phyloP scores from a whole-genome alignment of 202 grass and related monocot genomes.

The Schoenoplectus tabernaemontani region DNA sequence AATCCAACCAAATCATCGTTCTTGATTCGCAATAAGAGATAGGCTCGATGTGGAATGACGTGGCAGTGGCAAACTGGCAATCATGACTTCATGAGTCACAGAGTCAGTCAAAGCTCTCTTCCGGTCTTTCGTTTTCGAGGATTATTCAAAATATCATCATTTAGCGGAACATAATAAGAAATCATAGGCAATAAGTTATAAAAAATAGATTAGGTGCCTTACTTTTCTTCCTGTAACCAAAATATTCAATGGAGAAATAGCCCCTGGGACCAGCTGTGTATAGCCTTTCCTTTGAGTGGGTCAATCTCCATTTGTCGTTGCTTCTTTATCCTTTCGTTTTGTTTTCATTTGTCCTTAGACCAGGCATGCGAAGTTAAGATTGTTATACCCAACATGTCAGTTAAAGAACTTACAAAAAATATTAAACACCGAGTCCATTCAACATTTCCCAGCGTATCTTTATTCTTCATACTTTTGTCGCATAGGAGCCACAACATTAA shows the following conservation, averaged over 20 bases:
- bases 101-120: conserved; percentile 1
- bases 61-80: background rate
- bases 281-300: conserved; percentile 7
- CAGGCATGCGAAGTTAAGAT: background rate
- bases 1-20: background rate
- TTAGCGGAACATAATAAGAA: background rate
- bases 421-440: background rate
- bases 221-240: background rate
- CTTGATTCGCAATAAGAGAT: background rate
- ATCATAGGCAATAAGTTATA: background rate
- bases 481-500: conserved; percentile 16
- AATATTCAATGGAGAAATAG: background rate
- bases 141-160: conserved; percentile 13
- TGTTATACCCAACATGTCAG: background rate
- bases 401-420: background rate
- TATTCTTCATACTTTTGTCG: conserved; percentile 16
- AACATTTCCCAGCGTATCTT: background rate
- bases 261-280: background rate
- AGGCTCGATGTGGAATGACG: background rate
- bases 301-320: conserved; percentile 2
- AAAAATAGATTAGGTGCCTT: background rate
- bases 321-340: background rate
- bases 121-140: background rate
- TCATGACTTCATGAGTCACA: too few species aligned
- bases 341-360: background rate